Conservation (phyloP, 768 basidiomycete genomes). For the Pleurotus salmoneostramineus region DNA sequence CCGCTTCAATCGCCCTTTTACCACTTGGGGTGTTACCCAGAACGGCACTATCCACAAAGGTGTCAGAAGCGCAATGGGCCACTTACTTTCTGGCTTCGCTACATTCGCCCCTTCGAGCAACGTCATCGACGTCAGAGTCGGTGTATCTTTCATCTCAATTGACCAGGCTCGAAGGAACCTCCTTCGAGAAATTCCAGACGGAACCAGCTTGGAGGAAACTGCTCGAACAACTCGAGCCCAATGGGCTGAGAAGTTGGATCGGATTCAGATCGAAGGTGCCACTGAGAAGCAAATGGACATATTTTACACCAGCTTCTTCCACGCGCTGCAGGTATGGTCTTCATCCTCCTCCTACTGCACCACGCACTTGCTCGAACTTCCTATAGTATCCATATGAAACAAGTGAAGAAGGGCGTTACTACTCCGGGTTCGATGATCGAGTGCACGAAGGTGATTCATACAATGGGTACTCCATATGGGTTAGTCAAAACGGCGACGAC, state of each 20-base stretch:
- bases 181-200: conserved; percentile 44
- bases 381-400: conserved; percentile 75
- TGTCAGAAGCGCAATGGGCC: conserved; percentile 30
- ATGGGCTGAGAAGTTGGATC: conserved; percentile 58
- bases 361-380: conserved; percentile 1
- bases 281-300: conserved; percentile 40
- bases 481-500: conserved; percentile 19
- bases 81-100: conserved; percentile 48
- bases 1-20: conserved; percentile 46
- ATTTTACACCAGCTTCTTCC: conserved; percentile 63
- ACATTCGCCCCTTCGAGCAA: conserved; percentile 29
- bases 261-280: conserved; percentile 46
- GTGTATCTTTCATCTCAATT: conserved; percentile 71
- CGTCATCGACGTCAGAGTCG: conserved; percentile 52
- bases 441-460: conserved; percentile 69
- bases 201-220: conserved; percentile 46
- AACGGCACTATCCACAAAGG: conserved; percentile 33
- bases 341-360: neutral
- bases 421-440: conserved; percentile 68
- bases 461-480: conserved; percentile 79
- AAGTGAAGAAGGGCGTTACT: conserved; percentile 62
- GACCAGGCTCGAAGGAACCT: conserved; percentile 58
- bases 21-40: conserved; percentile 44
- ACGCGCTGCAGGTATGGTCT: conserved; percentile 48
- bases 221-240: conserved; percentile 39